These are phyloP conservation scores for Fusarium stilboides DNA, from an alignment of 2,329 filamentous ascomycete genomes.

Conservation along the genomic window DNA sequence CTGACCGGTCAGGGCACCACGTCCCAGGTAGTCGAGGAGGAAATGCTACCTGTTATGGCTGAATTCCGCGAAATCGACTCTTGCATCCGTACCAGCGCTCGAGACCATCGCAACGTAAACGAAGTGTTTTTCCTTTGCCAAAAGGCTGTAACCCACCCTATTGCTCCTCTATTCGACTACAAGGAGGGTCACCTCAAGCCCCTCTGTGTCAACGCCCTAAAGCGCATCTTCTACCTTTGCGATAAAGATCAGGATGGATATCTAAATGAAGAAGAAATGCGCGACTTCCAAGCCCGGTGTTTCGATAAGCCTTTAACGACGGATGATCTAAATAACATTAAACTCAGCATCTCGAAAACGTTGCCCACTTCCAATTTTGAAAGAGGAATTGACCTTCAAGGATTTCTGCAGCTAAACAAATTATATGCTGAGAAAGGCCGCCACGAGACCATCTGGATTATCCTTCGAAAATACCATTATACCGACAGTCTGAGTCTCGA, in stretches of 20 bases:
- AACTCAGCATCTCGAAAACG: slow-evolving; percentile 82
- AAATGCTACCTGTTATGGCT: slow-evolving; percentile 98
- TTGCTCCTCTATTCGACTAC: slow-evolving; percentile 95
- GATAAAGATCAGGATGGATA: slow-evolving; percentile 97
- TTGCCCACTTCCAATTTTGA: slow-evolving; percentile 74
- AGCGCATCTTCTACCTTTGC: slow-evolving; percentile 93
- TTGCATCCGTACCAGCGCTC: slow-evolving; percentile 93
- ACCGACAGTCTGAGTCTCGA: slow-evolving; percentile 94
- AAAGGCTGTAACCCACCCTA: slow-evolving; percentile 97
- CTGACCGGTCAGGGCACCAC: slow-evolving; percentile 81
- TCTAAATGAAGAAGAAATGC: slow-evolving; percentile 90
- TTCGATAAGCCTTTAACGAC: slow-evolving; percentile 89
- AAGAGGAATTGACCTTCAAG: slow-evolving; percentile 83
- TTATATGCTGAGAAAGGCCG: slow-evolving; percentile 97
- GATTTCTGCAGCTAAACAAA: slow-evolving; percentile 93
- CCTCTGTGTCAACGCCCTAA: slow-evolving; percentile 86
- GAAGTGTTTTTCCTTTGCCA: slow-evolving; percentile 98
- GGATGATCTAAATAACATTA: slow-evolving; percentile 92
- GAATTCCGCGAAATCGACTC: slow-evolving; percentile 99
- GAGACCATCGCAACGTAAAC: slow-evolving; percentile 94
- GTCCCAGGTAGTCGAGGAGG: slow-evolving; percentile 90
- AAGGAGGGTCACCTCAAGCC: slow-evolving; percentile 93
- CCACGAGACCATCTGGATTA: slow-evolving; percentile 99
- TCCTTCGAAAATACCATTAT: slow-evolving; percentile 94
- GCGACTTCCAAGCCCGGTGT: slow-evolving; percentile 90